These are phyloP conservation scores for Phaeosphaeriaceae sp. DNA, from an alignment of 2,329 filamentous ascomycete species.

Conservation along the genomic window DNA sequence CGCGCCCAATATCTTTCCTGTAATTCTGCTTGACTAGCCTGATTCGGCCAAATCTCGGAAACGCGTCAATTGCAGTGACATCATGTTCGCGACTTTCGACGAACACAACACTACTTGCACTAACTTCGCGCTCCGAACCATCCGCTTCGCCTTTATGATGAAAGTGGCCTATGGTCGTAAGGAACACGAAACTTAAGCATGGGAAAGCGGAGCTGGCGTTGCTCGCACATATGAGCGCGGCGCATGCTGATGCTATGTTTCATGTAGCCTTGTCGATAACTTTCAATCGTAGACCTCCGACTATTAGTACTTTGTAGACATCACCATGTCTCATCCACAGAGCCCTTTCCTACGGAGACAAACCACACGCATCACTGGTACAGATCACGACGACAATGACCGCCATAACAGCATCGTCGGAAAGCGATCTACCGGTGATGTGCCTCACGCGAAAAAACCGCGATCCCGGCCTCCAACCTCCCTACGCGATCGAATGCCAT, in stretches of 20 bases:
- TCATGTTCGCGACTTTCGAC: neutral
- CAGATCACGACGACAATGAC: conserved; percentile 17
- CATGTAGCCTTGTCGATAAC: neutral
- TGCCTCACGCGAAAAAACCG: conserved; percentile 56
- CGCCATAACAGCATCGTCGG: conserved; percentile 25
- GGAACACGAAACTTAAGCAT: neutral
- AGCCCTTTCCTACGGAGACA: conserved; percentile 14
- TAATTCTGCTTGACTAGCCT: too few species aligned
- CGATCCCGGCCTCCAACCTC: conserved; percentile 56
- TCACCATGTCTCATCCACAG: conserved; percentile 35
- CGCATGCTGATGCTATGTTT: neutral
- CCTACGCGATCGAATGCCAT: conserved; percentile 56
- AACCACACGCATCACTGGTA: conserved; percentile 37
- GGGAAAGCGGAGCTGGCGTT: neutral
- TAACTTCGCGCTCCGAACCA: neutral
- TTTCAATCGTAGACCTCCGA: neutral
- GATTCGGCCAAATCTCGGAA: neutral
- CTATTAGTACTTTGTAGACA: neutral
- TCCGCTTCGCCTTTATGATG: neutral
- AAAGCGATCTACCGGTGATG: conserved; percentile 27
- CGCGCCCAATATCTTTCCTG: too few species aligned
- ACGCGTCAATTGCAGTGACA: neutral
- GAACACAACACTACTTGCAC: neutral
- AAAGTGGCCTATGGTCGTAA: neutral
- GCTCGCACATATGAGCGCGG: neutral